Conservation (phyloP, 2,329 filamentous ascomycete genomes). For the Fusarium continuum region DNA sequence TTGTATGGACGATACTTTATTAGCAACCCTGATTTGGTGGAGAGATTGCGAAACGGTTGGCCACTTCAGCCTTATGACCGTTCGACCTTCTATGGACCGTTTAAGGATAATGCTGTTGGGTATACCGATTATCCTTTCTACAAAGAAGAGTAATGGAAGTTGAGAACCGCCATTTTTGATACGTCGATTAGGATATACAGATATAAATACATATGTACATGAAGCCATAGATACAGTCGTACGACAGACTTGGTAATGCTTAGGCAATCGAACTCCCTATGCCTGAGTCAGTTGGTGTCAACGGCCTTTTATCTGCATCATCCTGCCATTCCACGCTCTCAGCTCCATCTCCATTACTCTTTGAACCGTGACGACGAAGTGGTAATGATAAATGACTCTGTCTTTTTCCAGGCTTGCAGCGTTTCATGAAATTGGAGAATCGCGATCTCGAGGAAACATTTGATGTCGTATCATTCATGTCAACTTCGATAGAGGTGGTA, state of each 20-base stretch:
- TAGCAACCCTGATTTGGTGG: constrained; percentile 59
- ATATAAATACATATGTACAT: background rate
- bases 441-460: constrained; percentile 6
- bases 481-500: accelerated
- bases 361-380: background rate
- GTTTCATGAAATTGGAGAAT: background rate
- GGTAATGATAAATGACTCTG: background rate
- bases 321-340: background rate
- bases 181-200: background rate
- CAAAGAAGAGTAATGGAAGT: background rate
- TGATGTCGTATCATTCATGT: background rate
- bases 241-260: background rate
- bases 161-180: accelerated
- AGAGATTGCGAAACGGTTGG: constrained; percentile 52
- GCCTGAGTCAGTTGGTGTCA: constrained; percentile 16
- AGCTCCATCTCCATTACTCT: background rate
- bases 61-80: constrained; percentile 55
- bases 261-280: constrained; percentile 13
- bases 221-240: too few relatives aligned
- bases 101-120: constrained; percentile 46
- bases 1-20: constrained; percentile 59
- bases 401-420: background rate
- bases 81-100: constrained; percentile 55
- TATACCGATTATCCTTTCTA: constrained; percentile 50
- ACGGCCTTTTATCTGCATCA: background rate